These are phyloP conservation scores for Platanthera guangdongensis DNA, from an alignment of 106 monocot species.

Conservation along the genomic window DNA sequence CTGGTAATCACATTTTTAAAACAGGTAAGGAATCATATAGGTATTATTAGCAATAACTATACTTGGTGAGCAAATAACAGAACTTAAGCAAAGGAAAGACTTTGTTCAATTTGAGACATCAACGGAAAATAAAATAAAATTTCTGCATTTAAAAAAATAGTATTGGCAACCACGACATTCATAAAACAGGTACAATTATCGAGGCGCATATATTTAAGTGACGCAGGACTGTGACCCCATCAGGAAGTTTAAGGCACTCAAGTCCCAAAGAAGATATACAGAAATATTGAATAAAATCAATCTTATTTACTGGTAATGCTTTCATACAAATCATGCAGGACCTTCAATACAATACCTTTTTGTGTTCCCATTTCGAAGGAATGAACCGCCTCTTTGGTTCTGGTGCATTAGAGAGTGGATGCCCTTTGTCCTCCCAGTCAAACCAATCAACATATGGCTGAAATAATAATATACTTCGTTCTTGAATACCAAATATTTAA, in stretches of 20 bases:
- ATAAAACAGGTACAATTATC: not conserved
- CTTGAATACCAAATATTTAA: not conserved
- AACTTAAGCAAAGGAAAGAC: not conserved
- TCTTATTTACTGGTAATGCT: not conserved
- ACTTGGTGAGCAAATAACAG: not conserved
- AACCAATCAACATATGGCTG: slow-evolving; percentile 99
- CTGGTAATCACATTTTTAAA: not conserved
- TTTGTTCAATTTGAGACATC: not conserved
- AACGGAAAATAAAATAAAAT: not conserved
- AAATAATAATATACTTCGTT: slow-evolving; percentile 6
- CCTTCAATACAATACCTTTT: slow-evolving; percentile 41
- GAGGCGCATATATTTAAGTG: not conserved
- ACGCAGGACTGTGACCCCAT: too few relatives aligned
- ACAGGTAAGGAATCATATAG: not conserved
- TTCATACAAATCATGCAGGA: not conserved
- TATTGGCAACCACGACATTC: not conserved
- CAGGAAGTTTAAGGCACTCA: too few relatives aligned
- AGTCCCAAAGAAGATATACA: too few relatives aligned
- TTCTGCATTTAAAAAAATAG: not conserved
- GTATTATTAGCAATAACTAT: not conserved
- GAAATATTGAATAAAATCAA: not conserved
- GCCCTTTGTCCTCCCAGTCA: slow-evolving; percentile 77
- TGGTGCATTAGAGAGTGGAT: slow-evolving; percentile 91
- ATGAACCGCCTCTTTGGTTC: slow-evolving; percentile 97
- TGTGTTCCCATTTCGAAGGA: slow-evolving; percentile 95